Conservation (phyloP, 2,329 filamentous ascomycete species). For the Mycosphaerella arachidis region DNA sequence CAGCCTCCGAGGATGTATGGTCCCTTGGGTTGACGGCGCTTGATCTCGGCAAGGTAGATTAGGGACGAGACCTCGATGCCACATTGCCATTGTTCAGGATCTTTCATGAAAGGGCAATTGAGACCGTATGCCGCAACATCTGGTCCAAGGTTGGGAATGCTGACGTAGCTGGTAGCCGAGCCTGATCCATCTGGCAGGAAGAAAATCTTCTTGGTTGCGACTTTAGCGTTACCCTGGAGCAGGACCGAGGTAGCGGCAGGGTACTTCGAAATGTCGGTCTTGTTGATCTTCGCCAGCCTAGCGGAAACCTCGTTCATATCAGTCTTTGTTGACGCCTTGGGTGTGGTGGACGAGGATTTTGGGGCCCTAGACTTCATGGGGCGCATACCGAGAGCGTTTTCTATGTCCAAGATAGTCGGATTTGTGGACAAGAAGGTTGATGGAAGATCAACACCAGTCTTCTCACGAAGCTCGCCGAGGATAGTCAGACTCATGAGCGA, state of each 20-base stretch:
- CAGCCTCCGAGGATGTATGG: conserved; percentile 53
- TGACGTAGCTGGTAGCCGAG: conserved; percentile 63
- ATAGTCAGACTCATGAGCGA: conserved; percentile 52
- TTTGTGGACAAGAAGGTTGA: conserved; percentile 57
- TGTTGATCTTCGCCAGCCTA: conserved; percentile 37
- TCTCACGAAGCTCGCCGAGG: conserved; percentile 48
- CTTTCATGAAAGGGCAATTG: conserved; percentile 69
- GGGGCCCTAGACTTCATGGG: conserved; percentile 35
- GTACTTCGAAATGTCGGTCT: conserved; percentile 40
- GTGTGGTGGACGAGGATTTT: conserved; percentile 22
- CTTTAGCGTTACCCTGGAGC: conserved; percentile 54
- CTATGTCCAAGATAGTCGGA: conserved; percentile 60
- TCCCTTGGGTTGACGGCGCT: conserved; percentile 63
- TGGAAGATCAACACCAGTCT: conserved; percentile 47
- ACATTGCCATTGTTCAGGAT: conserved; percentile 60
- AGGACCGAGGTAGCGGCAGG: conserved; percentile 53
- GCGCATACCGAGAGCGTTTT: conserved; percentile 58
- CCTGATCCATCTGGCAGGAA: conserved; percentile 52
- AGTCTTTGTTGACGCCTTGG: conserved; percentile 23
- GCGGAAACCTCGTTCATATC: conserved; percentile 48
- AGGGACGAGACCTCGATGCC: conserved; percentile 61
- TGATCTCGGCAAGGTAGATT: conserved; percentile 66
- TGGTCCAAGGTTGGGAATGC: conserved; percentile 52
- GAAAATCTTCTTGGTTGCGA: conserved; percentile 53
- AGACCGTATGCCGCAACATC: conserved; percentile 52